Base-by-base conservation (phyloP, 306 rosid species). In the Chamaecrista fasciculata region DNA sequence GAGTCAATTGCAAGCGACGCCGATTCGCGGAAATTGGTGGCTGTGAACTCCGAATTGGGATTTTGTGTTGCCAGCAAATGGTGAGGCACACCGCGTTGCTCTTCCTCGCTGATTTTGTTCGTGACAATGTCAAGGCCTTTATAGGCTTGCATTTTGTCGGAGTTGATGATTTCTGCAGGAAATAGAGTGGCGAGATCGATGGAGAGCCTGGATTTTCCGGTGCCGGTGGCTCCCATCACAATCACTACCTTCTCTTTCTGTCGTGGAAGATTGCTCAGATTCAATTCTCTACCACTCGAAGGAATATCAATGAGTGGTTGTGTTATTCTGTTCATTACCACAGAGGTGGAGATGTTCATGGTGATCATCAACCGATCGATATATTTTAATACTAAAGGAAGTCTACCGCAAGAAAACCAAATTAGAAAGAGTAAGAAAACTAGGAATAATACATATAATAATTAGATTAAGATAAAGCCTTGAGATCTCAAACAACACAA, bases 111-210 rank as follows among this genome's bases (percentile, higher is more conserved):
- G 79, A 91, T 76, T 79, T 94, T 94, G 85, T 94, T 94, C 24
- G 97, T 91, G 59, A 68, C 78, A 29, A 87, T 77, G 77, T 89
- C 92, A 0, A 94, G 91, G 1, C 96, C 99, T 12, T 87, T 33
- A 56, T 91, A 89, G 11, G 81, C 83, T 83, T 94, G 99, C 58
- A 94, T 88, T 85, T 94, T 94, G 69, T 94, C 99, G 0, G 99
- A 81, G 85, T 94, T 94, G 33, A 94, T 85, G 80, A 94, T 75
- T 73, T 94, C 96, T 0, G 92, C 82, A 0, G 80, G 76, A 23
- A 88, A 88, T 37, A 19, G 67, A 3, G 80, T 80, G 19, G 95
- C 97, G 0, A 94, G 78, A 78, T 88, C 95, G 28, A 91, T 58
- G 1, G 99, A 88, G 0, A 94, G 86, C 67, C 83, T 81, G 3